Base-by-base conservation (phyloP, 345 rosid species). In the Erucastrum elatum region DNA sequence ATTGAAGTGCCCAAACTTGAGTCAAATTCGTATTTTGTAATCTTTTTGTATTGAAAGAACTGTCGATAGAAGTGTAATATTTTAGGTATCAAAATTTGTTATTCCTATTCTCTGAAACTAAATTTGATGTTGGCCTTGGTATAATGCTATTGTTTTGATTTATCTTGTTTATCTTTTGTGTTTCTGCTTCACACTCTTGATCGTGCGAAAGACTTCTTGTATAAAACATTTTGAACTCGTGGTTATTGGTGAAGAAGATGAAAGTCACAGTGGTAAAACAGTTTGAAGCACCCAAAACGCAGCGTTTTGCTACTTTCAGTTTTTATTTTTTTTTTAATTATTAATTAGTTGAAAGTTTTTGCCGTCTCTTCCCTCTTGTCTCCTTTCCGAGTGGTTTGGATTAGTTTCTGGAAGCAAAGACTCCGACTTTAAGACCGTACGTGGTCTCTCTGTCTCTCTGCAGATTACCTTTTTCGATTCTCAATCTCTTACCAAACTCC, bases 61-160 rank as follows among this genome's bases (percentile, higher is more conserved):
- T 55, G 67, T 80, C 56, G 83, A 69, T 75, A 75, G 41, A 26
- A 29, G 29, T 62, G 71, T 68, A 75, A 27, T 65, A n/a, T n/a
- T 58, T 56, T 61, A 33, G 31, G 60, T 72, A 74, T 73, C 44
- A 73, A 79, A 66, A 49, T 74, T 13, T 66, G 69, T 73, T 10
- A 59, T 9, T 60, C 9, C 0, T 60, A 0, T 72, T 4, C 25
- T 26, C 64, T 8, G 4, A 30, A 29, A 72, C 17, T 17, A 13
- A 65, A 44, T 60, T 30, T 25, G 10, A 68, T 30, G 34, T 51
- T 30, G 27, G 62, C 13, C 10, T 30, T 60, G 26, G 16, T 29
- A 27, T 37, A 37, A 6, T 75, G 61, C 7, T 27, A 25, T 46
- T 65, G 1, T 44, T 67, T n/a, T 66, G 25, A 5, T 41, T 17